Conservation (phyloP, 805 yeast species). For the Monosporozyma servazzii region DNA sequence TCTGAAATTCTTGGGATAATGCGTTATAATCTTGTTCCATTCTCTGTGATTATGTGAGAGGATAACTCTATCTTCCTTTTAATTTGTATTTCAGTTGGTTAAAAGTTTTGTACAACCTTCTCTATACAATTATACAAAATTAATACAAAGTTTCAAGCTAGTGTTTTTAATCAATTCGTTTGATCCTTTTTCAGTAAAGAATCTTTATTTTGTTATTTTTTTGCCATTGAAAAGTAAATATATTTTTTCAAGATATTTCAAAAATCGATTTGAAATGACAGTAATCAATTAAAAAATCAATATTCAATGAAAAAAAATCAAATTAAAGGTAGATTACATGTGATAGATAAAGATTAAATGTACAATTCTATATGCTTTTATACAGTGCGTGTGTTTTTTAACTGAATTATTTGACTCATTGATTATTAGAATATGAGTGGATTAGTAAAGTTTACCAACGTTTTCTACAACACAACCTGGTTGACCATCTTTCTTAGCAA, state of each 20-base stretch:
- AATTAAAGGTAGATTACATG: background rate
- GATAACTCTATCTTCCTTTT: background rate
- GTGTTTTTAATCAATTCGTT: background rate
- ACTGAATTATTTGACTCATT: background rate
- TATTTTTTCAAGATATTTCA: background rate
- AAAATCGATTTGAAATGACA: no score
- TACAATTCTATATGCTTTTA: constrained; percentile 1
- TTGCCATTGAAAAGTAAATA: background rate
- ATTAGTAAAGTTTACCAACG: constrained; percentile 22
- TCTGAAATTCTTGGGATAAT: constrained; percentile 25
- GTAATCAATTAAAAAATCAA: background rate
- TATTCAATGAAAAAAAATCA: background rate
- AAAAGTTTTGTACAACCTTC: no score
- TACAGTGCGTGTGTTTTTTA: background rate
- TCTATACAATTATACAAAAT: no score
- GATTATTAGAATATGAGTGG: no score
- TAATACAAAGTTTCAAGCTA: background rate
- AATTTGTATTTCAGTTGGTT: background rate
- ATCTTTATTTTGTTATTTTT: background rate
- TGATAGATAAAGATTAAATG: background rate
- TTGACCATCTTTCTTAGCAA: constrained; percentile 37
- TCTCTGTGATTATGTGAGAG: background rate
- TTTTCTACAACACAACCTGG: constrained; percentile 56
- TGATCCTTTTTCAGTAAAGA: background rate
- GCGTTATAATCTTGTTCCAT: constrained; percentile 24